Percentiles rank a stretch among this genome's conserved stretches.
phyloP scores from a whole-genome alignment of 2,329 filamentous ascomycete species.

The Calonectria ilicicola region DNA sequence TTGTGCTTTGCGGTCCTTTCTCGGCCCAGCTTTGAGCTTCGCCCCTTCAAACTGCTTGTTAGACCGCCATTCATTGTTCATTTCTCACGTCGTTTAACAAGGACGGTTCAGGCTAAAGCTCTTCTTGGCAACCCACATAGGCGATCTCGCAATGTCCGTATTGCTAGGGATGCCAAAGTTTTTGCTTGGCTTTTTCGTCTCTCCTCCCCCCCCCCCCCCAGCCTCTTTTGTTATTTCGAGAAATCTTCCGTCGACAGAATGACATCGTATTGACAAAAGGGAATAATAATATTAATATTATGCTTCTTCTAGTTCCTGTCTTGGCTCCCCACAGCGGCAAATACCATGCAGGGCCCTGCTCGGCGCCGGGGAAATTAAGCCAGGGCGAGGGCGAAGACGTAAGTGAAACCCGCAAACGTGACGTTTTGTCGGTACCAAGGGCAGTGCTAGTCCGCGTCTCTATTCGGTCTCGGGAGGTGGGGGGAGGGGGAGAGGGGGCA shows the following conservation, averaged over 20 bases:
- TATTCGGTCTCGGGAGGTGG: not conserved
- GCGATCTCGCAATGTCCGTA: not conserved
- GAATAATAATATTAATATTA: conserved; percentile 7
- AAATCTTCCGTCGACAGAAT: not conserved
- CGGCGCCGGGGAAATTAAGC: not conserved
- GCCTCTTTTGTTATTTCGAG: not conserved
- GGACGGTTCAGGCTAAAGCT: not conserved
- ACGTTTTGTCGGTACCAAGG: not conserved
- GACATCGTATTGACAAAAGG: not conserved
- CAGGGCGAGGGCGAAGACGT: not conserved
- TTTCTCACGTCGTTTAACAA: not conserved
- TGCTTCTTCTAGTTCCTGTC: not conserved
- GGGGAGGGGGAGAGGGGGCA: not conserved
- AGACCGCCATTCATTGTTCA: not conserved
- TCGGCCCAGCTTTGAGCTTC: not conserved
- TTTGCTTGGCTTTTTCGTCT: not conserved
- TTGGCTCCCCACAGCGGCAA: not conserved
- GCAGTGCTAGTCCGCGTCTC: not conserved
- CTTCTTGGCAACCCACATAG: not conserved
- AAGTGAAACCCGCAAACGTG: not conserved
- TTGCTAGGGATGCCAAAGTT: not conserved
- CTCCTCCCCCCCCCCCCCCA: not conserved
- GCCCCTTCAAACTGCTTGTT: not conserved
- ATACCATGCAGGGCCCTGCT: not conserved
- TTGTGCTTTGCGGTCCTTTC: too few relatives aligned